Percentiles rank a stretch among this genome's conserved stretches.
Conservation (phyloP, 371 early-diverging fungal genomes). For the Funneliformis caledonium region DNA sequence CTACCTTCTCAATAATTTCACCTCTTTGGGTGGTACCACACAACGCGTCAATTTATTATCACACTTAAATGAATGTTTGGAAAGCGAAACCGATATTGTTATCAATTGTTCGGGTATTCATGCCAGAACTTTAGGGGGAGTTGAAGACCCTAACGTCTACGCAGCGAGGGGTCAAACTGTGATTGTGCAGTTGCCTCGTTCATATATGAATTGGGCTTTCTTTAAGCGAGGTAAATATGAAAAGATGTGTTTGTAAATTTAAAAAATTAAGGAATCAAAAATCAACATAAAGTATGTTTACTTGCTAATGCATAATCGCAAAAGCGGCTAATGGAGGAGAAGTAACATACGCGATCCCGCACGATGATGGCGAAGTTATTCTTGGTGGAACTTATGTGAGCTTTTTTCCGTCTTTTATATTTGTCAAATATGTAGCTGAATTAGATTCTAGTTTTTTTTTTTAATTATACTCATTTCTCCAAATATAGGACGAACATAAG, state of each 20-base stretch:
- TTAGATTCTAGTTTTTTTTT: constrained; percentile 5
- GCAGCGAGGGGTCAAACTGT: constrained; percentile 81
- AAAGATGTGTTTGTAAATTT: too few relatives aligned
- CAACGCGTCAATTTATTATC: constrained; percentile 46
- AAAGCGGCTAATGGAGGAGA: constrained; percentile 25
- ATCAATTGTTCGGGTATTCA: constrained; percentile 81
- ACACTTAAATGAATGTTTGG: constrained; percentile 57
- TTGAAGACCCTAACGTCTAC: constrained; percentile 62
- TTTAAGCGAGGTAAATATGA: not conserved
- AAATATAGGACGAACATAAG: constrained; percentile 58
- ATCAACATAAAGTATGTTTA: not conserved
- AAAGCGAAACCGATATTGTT: constrained; percentile 52
- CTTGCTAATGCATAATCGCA: not conserved
- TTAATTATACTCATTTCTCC: not conserved
- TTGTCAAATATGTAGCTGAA: not conserved
- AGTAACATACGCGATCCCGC: constrained; percentile 78
- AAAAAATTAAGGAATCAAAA: too few relatives aligned
- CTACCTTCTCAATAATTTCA: constrained; percentile 55
- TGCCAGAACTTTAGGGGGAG: constrained; percentile 67
- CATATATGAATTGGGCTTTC: constrained; percentile 18
- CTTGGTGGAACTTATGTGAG: constrained; percentile 69
- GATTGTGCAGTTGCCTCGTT: constrained; percentile 48
- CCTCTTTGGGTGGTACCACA: constrained; percentile 57
- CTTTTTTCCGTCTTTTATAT: not conserved
- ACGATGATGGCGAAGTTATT: constrained; percentile 75